These are phyloP conservation scores for Chaetomiaceae sp. DNA, from an alignment of 2,329 filamentous ascomycete genomes.

Conservation along the genomic window DNA sequence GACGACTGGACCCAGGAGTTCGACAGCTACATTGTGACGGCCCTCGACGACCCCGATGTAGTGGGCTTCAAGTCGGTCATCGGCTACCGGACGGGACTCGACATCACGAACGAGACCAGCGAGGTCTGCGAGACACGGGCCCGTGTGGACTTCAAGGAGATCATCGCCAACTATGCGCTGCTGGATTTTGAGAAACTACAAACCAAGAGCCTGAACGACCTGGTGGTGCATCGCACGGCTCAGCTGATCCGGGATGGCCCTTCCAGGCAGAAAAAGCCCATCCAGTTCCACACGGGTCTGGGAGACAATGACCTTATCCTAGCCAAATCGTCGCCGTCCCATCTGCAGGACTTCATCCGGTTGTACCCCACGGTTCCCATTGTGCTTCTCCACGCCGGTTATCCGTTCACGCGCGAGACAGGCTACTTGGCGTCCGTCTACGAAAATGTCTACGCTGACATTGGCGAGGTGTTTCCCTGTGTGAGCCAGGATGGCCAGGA, in stretches of 20 bases:
- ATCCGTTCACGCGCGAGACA: constrained; percentile 74
- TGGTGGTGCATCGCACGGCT: constrained; percentile 62
- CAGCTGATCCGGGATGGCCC: constrained; percentile 48
- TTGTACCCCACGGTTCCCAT: constrained; percentile 66
- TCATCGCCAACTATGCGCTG: constrained; percentile 33
- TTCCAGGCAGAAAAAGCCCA: constrained; percentile 56
- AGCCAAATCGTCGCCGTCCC: constrained; percentile 65
- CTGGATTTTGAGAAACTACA: constrained; percentile 51
- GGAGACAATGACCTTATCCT: constrained; percentile 76
- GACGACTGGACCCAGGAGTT: constrained; percentile 48
- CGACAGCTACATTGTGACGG: constrained; percentile 47
- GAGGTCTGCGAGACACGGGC: constrained; percentile 41
- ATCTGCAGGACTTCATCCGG: constrained; percentile 69
- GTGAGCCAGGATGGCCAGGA: constrained; percentile 73
- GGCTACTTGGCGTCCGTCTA: constrained; percentile 76
- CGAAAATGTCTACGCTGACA: constrained; percentile 74
- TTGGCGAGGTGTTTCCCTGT: constrained; percentile 78
- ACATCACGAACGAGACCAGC: constrained; percentile 40
- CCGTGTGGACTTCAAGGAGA: constrained; percentile 36
- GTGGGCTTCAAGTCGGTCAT: constrained; percentile 80
- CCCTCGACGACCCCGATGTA: constrained; percentile 62
- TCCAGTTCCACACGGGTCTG: constrained; percentile 80
- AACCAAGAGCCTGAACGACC: constrained; percentile 63
- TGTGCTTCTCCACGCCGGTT: constrained; percentile 74
- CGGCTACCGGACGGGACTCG: constrained; percentile 73